Evolutionary conservation across 164 flowering plant species (phyloP).

Genomic region (Taxillus chinensis): DNA sequence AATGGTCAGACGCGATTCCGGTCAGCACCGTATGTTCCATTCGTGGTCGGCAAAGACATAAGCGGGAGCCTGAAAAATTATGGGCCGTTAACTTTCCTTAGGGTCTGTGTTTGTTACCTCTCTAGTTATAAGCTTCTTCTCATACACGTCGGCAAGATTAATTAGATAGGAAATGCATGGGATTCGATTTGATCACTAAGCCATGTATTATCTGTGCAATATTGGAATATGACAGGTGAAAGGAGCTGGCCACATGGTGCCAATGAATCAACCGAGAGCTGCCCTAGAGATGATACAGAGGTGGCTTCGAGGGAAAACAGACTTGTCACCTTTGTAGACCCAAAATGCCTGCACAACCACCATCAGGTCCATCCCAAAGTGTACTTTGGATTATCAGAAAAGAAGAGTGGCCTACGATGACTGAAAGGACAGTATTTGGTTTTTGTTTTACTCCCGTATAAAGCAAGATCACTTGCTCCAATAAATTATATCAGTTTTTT

Average conservation of each 20-base stretch:
- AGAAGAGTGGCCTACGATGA: too few species aligned
- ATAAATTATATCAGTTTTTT: too few species aligned
- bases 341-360: too few species aligned
- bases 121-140: not conserved
- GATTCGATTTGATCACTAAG: too few species aligned
- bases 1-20: not conserved
- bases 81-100: conserved; percentile 1
- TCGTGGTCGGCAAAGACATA: not conserved
- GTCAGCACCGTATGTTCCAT: not conserved
- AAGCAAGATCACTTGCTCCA: too few species aligned
- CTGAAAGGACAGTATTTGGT: too few species aligned
- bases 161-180: not conserved
- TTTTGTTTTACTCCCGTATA: too few species aligned
- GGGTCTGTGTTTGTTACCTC: not conserved
- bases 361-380: too few species aligned
- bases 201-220: not conserved
- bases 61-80: not conserved
- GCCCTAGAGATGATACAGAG: conserved; percentile 24
- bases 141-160: not conserved
- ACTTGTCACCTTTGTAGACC: too few species aligned
- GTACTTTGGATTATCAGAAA: too few species aligned
- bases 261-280: conserved; percentile 26
- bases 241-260: conserved; percentile 29
- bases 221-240: conserved; percentile 12
- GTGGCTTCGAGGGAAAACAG: conserved; percentile 12